Evolutionary conservation across 2,329 filamentous ascomycete genomes (phyloP).

Genomic region (Rachicladosporium sp.): DNA sequence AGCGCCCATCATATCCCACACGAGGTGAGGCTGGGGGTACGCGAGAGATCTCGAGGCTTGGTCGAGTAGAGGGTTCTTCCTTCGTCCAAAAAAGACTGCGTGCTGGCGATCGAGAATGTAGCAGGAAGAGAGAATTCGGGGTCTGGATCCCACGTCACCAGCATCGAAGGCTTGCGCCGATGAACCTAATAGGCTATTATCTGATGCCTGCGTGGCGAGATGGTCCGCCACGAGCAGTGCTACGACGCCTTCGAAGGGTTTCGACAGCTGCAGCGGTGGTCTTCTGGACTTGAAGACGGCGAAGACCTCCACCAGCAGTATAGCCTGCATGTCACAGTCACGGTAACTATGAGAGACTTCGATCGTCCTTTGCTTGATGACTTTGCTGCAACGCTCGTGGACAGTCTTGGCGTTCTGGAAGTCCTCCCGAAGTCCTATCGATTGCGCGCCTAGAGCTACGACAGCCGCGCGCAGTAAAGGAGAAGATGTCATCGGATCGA

Average conservation of each 20-base stretch:
- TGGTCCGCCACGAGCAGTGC: constrained; percentile 5
- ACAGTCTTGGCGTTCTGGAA: constrained; percentile 26
- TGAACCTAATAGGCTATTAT: not conserved
- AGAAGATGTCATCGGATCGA: constrained; percentile 23
- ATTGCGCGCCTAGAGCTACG: constrained; percentile 32
- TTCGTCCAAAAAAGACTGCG: constrained; percentile 16
- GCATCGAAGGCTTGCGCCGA: not conserved
- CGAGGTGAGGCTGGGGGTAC: constrained; percentile 21
- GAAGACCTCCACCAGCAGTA: constrained; percentile 31
- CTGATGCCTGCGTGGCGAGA: not conserved
- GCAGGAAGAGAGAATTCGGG: constrained; percentile 29
- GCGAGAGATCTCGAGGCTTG: constrained; percentile 22
- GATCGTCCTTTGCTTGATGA: constrained; percentile 22
- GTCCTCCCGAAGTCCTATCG: constrained; percentile 23
- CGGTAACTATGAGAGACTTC: constrained; percentile 12
- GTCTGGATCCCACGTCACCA: constrained; percentile 9
- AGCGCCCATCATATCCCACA: constrained; percentile 24
- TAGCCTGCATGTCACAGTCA: constrained; percentile 31
- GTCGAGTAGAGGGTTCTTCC: constrained; percentile 5
- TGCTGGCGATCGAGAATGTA: constrained; percentile 32
- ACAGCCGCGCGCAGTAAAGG: constrained; percentile 35
- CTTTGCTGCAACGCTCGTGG: constrained; percentile 30
- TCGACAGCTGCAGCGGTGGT: constrained; percentile 24
- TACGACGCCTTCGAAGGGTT: constrained; percentile 24
- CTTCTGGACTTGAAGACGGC: constrained; percentile 31